Base-by-base conservation (phyloP, 2,329 filamentous ascomycete species). In the Aureobasidium leucospermi region DNA sequence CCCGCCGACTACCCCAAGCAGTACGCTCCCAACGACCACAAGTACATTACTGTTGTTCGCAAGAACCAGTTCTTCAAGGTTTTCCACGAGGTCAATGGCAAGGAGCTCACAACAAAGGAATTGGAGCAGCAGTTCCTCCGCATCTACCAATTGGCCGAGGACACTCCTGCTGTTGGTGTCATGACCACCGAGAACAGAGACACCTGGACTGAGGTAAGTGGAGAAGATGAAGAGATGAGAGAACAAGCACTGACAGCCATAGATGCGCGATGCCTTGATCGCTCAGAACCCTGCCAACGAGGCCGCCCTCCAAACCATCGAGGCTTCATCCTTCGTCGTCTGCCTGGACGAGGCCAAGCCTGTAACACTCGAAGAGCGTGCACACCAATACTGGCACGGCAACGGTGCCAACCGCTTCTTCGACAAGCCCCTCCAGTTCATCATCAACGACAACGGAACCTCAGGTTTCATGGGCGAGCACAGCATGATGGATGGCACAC, bases 401-500 rank as follows among this genome's bases (percentile, higher is more conserved):
- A 93, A 99, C 69, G 94, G 94, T 60, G 80, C 84, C 67, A 99
- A 99, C 80, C 85, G 94, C 66, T 99, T 92, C 92, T 97, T 86
- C 71, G 94, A 99, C 81, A 99, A 99, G 81, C 94, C 94, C 6
- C 79, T 96, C 58, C 93, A 99, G 76, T 97, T 99, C 78, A 96
- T 99, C 72, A 74, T 99, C 78, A 96, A 96, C 75, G 92, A 99
- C 73, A 99, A 99, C 73, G 94, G 94, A 67, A 96, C 94, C 7
- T 89, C 94, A 2, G 94, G 94, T 63, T 99, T 99, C 81, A 93
- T 91, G 82, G 94, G 94, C 70, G 94, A 99, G 78, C 94, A 99
- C 81, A 95, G 89, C 68, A 97, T 99, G 94, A 99, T 99, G 95
- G 94, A 99, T 72, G 94, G 95, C 65, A 99, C 94, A 6, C 92